Conservation (phyloP, 495 filamentous ascomycete species). For the Penicillium coffeae region DNA sequence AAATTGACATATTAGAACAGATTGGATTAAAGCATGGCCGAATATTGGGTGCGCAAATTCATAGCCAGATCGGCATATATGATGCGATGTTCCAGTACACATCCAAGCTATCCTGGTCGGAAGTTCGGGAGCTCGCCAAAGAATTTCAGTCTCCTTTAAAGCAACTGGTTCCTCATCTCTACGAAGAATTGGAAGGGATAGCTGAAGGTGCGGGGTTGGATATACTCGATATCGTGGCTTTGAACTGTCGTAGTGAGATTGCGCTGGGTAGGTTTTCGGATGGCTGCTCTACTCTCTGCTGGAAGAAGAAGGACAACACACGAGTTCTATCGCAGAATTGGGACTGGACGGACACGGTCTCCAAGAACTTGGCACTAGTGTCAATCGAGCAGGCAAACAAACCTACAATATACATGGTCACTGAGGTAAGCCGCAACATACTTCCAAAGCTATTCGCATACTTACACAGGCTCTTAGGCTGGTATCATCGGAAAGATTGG, state of each 20-base stretch:
- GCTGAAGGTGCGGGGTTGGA: conserved; percentile 53
- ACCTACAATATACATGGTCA: conserved; percentile 48
- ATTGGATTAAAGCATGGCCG: conserved; percentile 54
- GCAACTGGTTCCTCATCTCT: conserved; percentile 41
- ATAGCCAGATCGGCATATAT: conserved; percentile 49
- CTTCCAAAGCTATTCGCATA: too few relatives aligned
- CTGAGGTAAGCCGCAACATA: conserved; percentile 36
- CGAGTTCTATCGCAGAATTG: conserved; percentile 62
- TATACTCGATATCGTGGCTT: conserved; percentile 57
- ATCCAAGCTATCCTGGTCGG: conserved; percentile 44
- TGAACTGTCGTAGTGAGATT: conserved; percentile 68
- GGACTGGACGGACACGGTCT: conserved; percentile 53
- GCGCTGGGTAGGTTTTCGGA: conserved; percentile 60
- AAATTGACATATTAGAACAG: conserved; percentile 19
- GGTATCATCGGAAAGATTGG: conserved; percentile 72
- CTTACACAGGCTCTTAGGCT: conserved; percentile 35
- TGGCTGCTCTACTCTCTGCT: conserved; percentile 60
- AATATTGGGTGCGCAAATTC: conserved; percentile 40
- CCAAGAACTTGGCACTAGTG: conserved; percentile 52
- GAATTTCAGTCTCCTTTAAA: conserved; percentile 41
- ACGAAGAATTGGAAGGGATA: conserved; percentile 54
- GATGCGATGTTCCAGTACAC: conserved; percentile 46
- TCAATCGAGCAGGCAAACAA: conserved; percentile 46
- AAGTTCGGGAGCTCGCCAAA: conserved; percentile 41
- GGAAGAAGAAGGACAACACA: conserved; percentile 35